These are phyloP conservation scores for Basidiobolus meristosporus DNA, from an alignment of 371 early-diverging fungal species.

Conservation along the genomic window DNA sequence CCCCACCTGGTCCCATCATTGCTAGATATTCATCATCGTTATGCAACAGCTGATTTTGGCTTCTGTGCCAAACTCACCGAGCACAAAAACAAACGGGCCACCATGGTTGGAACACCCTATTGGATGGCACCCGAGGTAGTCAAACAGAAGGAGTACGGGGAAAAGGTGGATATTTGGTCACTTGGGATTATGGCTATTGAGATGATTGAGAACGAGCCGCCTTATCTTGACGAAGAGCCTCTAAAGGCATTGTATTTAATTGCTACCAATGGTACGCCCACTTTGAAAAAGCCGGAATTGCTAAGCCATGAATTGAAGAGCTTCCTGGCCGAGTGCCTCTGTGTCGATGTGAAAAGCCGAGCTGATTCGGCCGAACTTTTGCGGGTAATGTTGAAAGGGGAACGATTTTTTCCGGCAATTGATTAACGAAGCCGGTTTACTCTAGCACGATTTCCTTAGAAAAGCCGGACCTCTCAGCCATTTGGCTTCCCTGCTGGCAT, in stretches of 20 bases:
- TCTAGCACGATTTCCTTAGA: slow-evolving; percentile 54
- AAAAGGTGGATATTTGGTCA: slow-evolving; percentile 87
- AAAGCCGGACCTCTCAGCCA: slow-evolving; percentile 69
- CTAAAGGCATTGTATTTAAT: slow-evolving; percentile 88
- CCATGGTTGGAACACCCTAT: slow-evolving; percentile 93
- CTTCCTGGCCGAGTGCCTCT: slow-evolving; percentile 73
- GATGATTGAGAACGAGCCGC: slow-evolving; percentile 95
- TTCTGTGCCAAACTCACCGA: slow-evolving; percentile 86
- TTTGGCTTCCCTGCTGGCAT: slow-evolving; percentile 44
- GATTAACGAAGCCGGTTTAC: no score
- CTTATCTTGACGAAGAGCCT: slow-evolving; percentile 89
- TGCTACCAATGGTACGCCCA: slow-evolving; percentile 93
- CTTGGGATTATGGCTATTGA: slow-evolving; percentile 93
- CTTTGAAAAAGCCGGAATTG: slow-evolving; percentile 68
- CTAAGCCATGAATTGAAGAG: slow-evolving; percentile 63
- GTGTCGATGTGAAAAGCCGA: slow-evolving; percentile 75
- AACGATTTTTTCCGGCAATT: no score
- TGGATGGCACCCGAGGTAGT: slow-evolving; percentile 92
- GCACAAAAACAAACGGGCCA: slow-evolving; percentile 72
- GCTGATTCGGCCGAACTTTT: slow-evolving; percentile 69
- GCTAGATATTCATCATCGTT: background rate
- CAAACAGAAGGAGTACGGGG: slow-evolving; percentile 76
- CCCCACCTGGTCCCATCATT: background rate
- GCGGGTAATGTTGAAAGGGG: no score
- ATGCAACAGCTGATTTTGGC: slow-evolving; percentile 58